A percentile compares a stretch with the other conserved stretches of the same genome.
phyloP scores from a whole-genome alignment of 208 protist genomes.

The Trypanosoma theileri region DNA sequence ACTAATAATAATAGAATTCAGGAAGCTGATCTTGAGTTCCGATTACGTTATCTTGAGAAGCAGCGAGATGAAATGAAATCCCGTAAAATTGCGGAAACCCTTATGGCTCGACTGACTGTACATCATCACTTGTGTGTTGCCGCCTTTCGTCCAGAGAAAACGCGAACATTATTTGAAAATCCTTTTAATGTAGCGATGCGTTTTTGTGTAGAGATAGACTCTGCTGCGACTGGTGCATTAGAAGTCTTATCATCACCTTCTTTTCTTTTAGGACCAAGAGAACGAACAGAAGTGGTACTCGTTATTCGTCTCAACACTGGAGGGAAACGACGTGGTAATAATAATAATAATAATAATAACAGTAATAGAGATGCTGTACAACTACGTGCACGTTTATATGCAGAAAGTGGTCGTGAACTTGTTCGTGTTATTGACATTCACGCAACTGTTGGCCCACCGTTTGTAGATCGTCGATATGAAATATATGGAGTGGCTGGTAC shows the following conservation, averaged over 20 bases:
- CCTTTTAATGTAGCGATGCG: slow-evolving; percentile 57
- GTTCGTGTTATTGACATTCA: slow-evolving; percentile 60
- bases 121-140: slow-evolving; percentile 56
- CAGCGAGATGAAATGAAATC: slow-evolving; percentile 78
- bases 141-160: slow-evolving; percentile 61
- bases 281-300: slow-evolving; percentile 56
- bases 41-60: slow-evolving; percentile 75
- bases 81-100: slow-evolving; percentile 60
- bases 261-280: slow-evolving; percentile 66
- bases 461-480: slow-evolving; percentile 86
- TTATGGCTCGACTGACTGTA: slow-evolving; percentile 72
- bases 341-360: background rate
- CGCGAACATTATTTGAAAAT: slow-evolving; percentile 66
- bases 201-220: slow-evolving; percentile 71
- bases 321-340: background rate
- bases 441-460: slow-evolving; percentile 54
- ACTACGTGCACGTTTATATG: slow-evolving; percentile 61
- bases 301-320: slow-evolving; percentile 38
- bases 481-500: slow-evolving; percentile 70
- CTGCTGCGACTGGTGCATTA: slow-evolving; percentile 37
- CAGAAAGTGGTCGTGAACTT: slow-evolving; percentile 53
- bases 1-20: slow-evolving; percentile 39
- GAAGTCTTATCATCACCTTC: slow-evolving; percentile 34
- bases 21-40: slow-evolving; percentile 68
- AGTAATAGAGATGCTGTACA: slow-evolving; percentile 2